Evolutionary conservation across 1,284 basidiomycete genomes (phyloP), one percentile per base, ranked within the genome.

Genomic region (Sporisorium graminicola): DNA sequence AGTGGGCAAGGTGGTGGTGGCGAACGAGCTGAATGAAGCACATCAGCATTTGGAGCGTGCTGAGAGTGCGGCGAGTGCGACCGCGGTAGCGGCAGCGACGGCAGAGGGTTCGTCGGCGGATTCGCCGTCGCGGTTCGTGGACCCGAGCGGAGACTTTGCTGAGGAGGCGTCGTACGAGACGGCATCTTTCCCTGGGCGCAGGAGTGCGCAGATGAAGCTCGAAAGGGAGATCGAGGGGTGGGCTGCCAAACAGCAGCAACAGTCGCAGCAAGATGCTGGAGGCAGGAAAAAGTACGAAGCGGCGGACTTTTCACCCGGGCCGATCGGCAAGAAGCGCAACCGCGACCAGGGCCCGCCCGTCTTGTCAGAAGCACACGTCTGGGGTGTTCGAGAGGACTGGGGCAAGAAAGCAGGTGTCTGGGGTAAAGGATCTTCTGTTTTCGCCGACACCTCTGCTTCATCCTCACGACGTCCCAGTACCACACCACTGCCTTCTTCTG

Each of bases 321-420:
- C 72, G 13, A 69, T 74, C 14, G 66, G 66, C 4, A 65, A 70
- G 44, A 63, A 62, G 59, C 24, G 72, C 14, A 57, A 40, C 22
- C 35, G 69, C 13, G 58, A 67, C 29, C 56, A 71, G 12, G 79
- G 79, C 0, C 78, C 79, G 18, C 81, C 81, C 1, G 67, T 72
- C 43, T 46, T 82, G 16, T 64, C 65, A 22, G 74, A 74, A 26
- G 70, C 65, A 26, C 79, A 82, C 47, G 60, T 81, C 1, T 82
- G 81, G 81, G 81, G 79, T 3, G 75, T 81, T 9, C 90, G 90
- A 88, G 86, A 88, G 49, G 88, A 89, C 65, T 89, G 89, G 89
- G 88, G 88, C 0, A 79, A 84, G 52, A 86, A 86, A 40, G 87
- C 87, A 0, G 88, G 88, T 0, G 63, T 78, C 35, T 89, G 88